Evolutionary conservation across 164 flowering plant species (phyloP).

Genomic region (Piper betle): DNA sequence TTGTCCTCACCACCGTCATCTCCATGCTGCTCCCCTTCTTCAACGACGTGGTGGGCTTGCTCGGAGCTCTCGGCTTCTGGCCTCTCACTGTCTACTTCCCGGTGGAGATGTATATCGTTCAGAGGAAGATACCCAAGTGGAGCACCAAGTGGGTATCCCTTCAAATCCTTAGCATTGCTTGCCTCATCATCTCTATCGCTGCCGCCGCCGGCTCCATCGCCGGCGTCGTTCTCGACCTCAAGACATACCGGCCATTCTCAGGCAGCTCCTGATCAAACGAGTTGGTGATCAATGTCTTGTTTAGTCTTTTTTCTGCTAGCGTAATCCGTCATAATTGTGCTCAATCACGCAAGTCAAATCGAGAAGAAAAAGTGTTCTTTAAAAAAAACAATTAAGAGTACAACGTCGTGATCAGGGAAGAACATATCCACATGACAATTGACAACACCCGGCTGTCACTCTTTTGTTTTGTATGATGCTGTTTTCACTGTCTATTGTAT

Average conservation of each 20-base stretch:
- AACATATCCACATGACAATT: background rate
- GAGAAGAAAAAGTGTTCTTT: background rate
- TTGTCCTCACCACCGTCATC: constrained; percentile 34
- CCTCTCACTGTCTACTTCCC: constrained; percentile 61
- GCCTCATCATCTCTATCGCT: constrained; percentile 33
- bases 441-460: background rate
- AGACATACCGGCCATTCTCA: constrained; percentile 33
- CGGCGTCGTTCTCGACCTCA: constrained; percentile 36
- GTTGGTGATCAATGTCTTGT: background rate
- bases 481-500: background rate
- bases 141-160: constrained; percentile 44
- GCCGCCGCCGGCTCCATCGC: constrained; percentile 50
- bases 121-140: constrained; percentile 49
- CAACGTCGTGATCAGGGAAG: background rate
- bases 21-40: constrained; percentile 61
- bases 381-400: background rate
- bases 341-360: background rate
- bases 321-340: background rate
- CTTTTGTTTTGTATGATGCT: background rate
- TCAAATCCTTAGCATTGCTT: constrained; percentile 37
- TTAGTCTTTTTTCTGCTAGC: background rate
- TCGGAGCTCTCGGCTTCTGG: constrained; percentile 62
- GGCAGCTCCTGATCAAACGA: constrained; percentile 16
- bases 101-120: constrained; percentile 48
- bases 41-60: constrained; percentile 45